Base-by-base conservation (phyloP, 192 early-diverging fungal genomes). In the Mycoemilia scoparia region DNA sequence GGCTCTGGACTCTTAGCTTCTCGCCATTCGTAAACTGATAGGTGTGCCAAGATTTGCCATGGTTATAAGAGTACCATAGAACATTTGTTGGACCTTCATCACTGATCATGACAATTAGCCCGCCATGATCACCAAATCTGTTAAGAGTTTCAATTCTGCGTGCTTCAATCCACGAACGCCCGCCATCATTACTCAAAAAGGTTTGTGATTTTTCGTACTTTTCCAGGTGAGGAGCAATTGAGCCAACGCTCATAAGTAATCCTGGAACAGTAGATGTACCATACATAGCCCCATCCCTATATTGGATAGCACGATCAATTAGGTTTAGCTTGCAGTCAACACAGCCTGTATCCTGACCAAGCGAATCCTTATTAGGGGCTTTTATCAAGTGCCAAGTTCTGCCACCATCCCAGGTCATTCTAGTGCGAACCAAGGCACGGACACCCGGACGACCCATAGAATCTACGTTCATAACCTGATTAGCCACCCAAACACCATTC, bases 101-200 rank as follows among this genome's bases (percentile, higher is more conserved):
- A 34, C 79, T 73, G 0, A 80, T 65, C 1, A 92, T 21, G 26
- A 86, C 58, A 7, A 93, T 40, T 10, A 98, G 51, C 0, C 70
- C 73, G n/a, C 93, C 93, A 34, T 87, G 81, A 42, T 96, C 89
- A 18, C 81, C 85, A 62, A 92, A 82, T 43, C 83, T 89, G 43
- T 79, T 78, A 36, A 79, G 54, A 36, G 70, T 57, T 11, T 69
- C 70, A 7, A 69, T 68, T 9, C 66, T 66, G 12, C 64, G 66
- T 21, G 89, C 62, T 43, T 83, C 71, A 2, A 29, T 38, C 93
- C 93, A 98, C 3, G 61, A 74, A 11, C 66, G 66, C 11, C 93
- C 93, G 10, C 71, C 93, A 38, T 98, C 86, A 21, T 76, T 66
- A 29, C 77, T 81, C 21, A 92, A 13, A 47, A 68, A 98, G 0